A percentile compares a stretch with the other conserved stretches of the same genome.
These are phyloP conservation scores for Clarireedia sp. DNA, from an alignment of 2,329 filamentous ascomycete genomes.

Conservation along the genomic window DNA sequence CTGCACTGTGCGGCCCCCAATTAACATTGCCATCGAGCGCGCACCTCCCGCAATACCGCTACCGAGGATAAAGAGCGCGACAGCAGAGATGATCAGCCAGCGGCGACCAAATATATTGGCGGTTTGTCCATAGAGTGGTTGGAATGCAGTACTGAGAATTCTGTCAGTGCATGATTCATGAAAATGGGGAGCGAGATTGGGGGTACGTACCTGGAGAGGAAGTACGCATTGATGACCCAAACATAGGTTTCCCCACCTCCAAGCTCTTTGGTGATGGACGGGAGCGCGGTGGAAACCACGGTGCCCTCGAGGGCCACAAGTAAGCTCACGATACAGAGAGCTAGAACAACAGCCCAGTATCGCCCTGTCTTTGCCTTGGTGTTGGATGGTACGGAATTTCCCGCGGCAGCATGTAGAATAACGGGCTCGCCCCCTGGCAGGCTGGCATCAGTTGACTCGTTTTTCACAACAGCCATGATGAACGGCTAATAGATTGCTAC, in stretches of 20 bases:
- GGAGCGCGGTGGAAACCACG: slow-evolving; percentile 14
- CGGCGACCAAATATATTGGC: slow-evolving; percentile 46
- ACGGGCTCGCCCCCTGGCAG: too few species aligned
- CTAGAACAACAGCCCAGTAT: not conserved
- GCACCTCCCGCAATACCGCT: slow-evolving; percentile 29
- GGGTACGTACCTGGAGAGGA: slow-evolving; percentile 11
- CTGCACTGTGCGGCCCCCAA: not conserved
- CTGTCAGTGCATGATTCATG: not conserved
- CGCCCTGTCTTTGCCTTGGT: not conserved
- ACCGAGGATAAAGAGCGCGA: slow-evolving; percentile 42
- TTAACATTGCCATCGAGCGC: not conserved
- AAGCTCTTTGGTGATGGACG: slow-evolving; percentile 14
- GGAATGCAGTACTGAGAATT: not conserved
- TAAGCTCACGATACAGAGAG: slow-evolving; percentile 3
- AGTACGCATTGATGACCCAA: slow-evolving; percentile 15
- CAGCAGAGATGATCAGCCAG: slow-evolving; percentile 33
- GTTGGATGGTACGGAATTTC: not conserved
- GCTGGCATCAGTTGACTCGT: not conserved
- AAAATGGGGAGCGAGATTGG: not conserved
- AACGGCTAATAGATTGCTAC: too few species aligned
- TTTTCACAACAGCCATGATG: not conserved
- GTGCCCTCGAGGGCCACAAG: slow-evolving; percentile 14
- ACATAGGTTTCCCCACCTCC: slow-evolving; percentile 8
- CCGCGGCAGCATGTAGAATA: not conserved
- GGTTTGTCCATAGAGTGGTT: slow-evolving; percentile 35